Conservation (phyloP, 495 filamentous ascomycete species). For the Ramalina intermedia region DNA sequence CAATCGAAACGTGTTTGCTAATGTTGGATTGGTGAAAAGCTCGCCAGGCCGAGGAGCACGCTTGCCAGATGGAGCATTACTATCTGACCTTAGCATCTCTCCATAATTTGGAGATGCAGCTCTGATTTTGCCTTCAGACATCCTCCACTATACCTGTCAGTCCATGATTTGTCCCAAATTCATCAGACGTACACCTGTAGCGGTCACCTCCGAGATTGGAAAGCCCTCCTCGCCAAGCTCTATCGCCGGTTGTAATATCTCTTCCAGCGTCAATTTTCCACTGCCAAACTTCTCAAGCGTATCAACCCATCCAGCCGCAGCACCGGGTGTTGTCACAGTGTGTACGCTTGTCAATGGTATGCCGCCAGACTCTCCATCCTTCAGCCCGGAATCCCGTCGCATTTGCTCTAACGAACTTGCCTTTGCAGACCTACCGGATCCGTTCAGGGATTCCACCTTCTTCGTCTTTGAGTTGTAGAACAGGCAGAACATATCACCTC, state of each 20-base stretch:
- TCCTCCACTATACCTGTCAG: slow-evolving; percentile 47
- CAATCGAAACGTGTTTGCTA: slow-evolving; percentile 69
- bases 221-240: slow-evolving; percentile 80
- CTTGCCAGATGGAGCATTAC: slow-evolving; percentile 45
- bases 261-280: slow-evolving; percentile 60
- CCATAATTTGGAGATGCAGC: slow-evolving; percentile 64
- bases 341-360: slow-evolving; percentile 71
- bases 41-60: slow-evolving; percentile 71
- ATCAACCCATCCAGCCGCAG: slow-evolving; percentile 90
- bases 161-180: background rate
- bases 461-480: slow-evolving; percentile 76
- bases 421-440: slow-evolving; percentile 68
- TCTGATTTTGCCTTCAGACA: slow-evolving; percentile 43
- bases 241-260: slow-evolving; percentile 74
- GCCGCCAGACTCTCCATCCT: slow-evolving; percentile 40
- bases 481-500: slow-evolving; percentile 95
- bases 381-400: slow-evolving; percentile 51
- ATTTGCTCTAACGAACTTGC: slow-evolving; percentile 54
- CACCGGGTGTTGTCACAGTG: slow-evolving; percentile 74
- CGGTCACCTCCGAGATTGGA: slow-evolving; percentile 69
- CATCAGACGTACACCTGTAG: slow-evolving; percentile 45
- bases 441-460: slow-evolving; percentile 75
- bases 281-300: slow-evolving; percentile 84
- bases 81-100: slow-evolving; percentile 71
- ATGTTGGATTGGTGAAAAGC: slow-evolving; percentile 67